These are phyloP conservation scores for Scutellaria galericulata DNA, from an alignment of 257 asterid species.

Conservation along the genomic window DNA sequence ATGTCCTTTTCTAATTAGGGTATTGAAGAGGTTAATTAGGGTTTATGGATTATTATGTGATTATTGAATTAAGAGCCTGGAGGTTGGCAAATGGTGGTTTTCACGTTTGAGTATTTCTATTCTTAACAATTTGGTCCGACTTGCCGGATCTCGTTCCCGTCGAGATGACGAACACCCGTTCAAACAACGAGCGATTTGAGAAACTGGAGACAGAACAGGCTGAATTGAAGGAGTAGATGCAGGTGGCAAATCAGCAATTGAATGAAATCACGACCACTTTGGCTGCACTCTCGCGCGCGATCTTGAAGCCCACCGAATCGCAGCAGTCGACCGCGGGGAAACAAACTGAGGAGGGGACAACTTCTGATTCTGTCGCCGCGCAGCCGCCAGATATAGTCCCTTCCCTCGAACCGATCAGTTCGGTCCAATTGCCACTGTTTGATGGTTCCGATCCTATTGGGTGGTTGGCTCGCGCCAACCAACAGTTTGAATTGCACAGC, in stretches of 20 bases:
- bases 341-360: too few species aligned
- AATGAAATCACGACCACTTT: background rate
- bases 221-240: background rate
- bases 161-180: background rate
- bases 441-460: background rate
- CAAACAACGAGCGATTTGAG: background rate
- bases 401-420: background rate
- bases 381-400: too few species aligned
- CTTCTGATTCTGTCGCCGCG: too few species aligned
- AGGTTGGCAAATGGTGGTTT: too few species aligned
- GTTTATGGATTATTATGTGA: too few species aligned
- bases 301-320: background rate
- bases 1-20: too few species aligned
- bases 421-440: background rate
- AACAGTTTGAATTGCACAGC: background rate
- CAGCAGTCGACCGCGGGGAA: too few species aligned
- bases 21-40: too few species aligned
- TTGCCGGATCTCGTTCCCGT: background rate
- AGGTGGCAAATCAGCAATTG: background rate
- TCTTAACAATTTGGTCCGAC: too few species aligned
- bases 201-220: background rate
- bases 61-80: too few species aligned
- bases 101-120: too few species aligned
- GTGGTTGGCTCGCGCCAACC: background rate
- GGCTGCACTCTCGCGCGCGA: background rate